phyloP scores from a whole-genome alignment of 768 basidiomycete species.

The Goffeauzyma gilvescens region DNA sequence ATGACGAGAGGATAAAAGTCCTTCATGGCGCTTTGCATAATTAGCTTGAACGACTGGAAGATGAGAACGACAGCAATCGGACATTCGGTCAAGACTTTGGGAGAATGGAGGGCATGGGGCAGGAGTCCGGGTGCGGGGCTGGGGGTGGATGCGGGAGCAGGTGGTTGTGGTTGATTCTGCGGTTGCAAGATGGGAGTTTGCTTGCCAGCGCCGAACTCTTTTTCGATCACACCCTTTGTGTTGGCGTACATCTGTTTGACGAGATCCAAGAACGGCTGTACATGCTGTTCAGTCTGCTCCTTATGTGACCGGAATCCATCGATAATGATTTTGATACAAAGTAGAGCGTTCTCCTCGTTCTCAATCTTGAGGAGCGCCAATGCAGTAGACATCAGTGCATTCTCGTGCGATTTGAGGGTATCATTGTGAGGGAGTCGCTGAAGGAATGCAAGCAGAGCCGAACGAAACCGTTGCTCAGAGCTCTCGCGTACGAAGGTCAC shows the following conservation, averaged over 20 bases:
- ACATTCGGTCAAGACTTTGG: slow-evolving; percentile 87
- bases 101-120: slow-evolving; percentile 59
- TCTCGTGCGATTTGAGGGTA: slow-evolving; percentile 48
- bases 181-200: slow-evolving; percentile 8
- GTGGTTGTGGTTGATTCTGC: slow-evolving; percentile 7
- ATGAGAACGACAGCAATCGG: slow-evolving; percentile 79
- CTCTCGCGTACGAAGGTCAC: slow-evolving; percentile 35
- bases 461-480: slow-evolving; percentile 53
- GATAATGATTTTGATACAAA: slow-evolving; percentile 75
- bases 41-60: slow-evolving; percentile 55
- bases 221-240: slow-evolving; percentile 50
- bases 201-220: slow-evolving; percentile 41
- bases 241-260: slow-evolving; percentile 62
- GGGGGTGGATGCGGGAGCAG: slow-evolving; percentile 1
- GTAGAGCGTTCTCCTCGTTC: slow-evolving; percentile 86
- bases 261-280: slow-evolving; percentile 59
- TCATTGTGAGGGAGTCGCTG: slow-evolving; percentile 73
- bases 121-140: slow-evolving; percentile 37
- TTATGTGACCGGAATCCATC: slow-evolving; percentile 69
- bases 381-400: slow-evolving; percentile 56
- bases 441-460: slow-evolving; percentile 68
- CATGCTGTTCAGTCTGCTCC: slow-evolving; percentile 44
- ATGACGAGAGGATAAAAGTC: slow-evolving; percentile 60
- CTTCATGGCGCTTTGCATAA: slow-evolving; percentile 49
- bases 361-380: slow-evolving; percentile 65